These are phyloP conservation scores for Pichia ethanolica DNA, from an alignment of 805 yeast species.

Conservation along the genomic window DNA sequence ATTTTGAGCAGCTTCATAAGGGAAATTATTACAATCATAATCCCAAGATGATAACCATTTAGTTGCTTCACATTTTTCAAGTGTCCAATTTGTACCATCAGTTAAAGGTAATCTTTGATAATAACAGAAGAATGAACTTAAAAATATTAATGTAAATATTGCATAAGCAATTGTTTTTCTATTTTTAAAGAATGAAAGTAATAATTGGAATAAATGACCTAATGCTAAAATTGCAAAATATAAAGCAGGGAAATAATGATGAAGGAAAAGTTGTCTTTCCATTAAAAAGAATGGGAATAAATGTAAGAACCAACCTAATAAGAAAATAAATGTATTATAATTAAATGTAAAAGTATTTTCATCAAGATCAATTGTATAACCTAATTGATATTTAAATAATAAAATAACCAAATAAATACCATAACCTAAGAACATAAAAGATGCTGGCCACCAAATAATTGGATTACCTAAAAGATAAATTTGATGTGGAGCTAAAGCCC, in stretches of 20 bases:
- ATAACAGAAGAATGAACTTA: slow-evolving; percentile 47
- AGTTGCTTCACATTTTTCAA: slow-evolving; percentile 51
- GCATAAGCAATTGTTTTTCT: slow-evolving; percentile 39
- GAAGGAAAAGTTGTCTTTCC: slow-evolving; percentile 90
- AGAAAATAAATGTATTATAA: slow-evolving; percentile 51
- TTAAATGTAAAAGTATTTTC: slow-evolving; percentile 58
- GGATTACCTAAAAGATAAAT: slow-evolving; percentile 74
- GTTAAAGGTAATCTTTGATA: slow-evolving; percentile 60
- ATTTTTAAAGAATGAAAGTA: slow-evolving; percentile 25
- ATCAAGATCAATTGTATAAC: slow-evolving; percentile 36
- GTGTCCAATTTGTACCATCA: slow-evolving; percentile 79
- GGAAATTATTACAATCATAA: slow-evolving; percentile 66
- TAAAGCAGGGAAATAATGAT: slow-evolving; percentile 88
- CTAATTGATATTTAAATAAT: slow-evolving; percentile 57
- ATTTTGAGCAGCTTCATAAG: slow-evolving; percentile 16
- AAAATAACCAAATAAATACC: slow-evolving; percentile 40
- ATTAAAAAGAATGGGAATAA: slow-evolving; percentile 72
- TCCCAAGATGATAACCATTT: slow-evolving; percentile 72
- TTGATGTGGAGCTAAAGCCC: slow-evolving; percentile 50
- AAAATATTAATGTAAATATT: slow-evolving; percentile 41
- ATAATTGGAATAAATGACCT: slow-evolving; percentile 28
- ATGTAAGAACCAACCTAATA: slow-evolving; percentile 67
- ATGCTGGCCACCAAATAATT: slow-evolving; percentile 68
- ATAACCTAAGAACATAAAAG: slow-evolving; percentile 47
- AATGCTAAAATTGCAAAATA: slow-evolving; percentile 51